A percentile compares a stretch with the other conserved stretches of the same genome.
Evolutionary conservation across 2,329 filamentous ascomycete genomes (phyloP).

Genomic region (Tolypocladium guangdongense): DNA sequence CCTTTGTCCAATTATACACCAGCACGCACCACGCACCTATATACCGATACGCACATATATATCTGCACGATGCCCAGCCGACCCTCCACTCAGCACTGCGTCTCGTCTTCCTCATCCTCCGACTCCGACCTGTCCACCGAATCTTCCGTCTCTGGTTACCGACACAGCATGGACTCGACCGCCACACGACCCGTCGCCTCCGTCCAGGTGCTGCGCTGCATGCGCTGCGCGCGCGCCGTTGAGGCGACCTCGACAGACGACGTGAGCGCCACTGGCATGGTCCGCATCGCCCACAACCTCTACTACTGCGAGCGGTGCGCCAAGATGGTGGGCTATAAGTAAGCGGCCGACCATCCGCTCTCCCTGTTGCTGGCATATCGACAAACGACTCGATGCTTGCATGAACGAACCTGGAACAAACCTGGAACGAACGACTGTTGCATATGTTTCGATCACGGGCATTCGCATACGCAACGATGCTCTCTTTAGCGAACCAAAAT

Average conservation of each 20-base stretch:
- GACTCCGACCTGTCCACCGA: slow-evolving; percentile 28
- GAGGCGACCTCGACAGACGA: slow-evolving; percentile 53
- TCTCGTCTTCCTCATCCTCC: slow-evolving; percentile 20
- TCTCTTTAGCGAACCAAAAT: neutral
- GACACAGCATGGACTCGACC: slow-evolving; percentile 38
- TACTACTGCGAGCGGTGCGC: slow-evolving; percentile 58
- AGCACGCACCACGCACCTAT: neutral
- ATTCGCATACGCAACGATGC: neutral
- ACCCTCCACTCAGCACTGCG: slow-evolving; percentile 8
- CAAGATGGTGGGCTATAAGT: slow-evolving; percentile 52
- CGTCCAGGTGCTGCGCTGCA: slow-evolving; percentile 51
- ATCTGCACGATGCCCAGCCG: slow-evolving; percentile 5
- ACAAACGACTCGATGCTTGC: neutral
- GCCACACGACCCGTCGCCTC: slow-evolving; percentile 33
- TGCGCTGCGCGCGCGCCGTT: slow-evolving; percentile 48
- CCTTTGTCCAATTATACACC: too few relatives aligned
- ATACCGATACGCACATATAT: neutral
- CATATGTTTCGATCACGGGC: neutral
- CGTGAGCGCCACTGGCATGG: slow-evolving; percentile 47
- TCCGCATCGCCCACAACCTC: slow-evolving; percentile 52
- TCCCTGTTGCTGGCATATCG: neutral
- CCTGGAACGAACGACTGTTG: neutral
- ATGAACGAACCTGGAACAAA: too few relatives aligned
- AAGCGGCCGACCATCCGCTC: slow-evolving; percentile 15
- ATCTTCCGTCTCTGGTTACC: slow-evolving; percentile 19